A percentile compares a stretch with the other conserved stretches of the same genome.
These are phyloP conservation scores for Myriosclerotinia scirpicola DNA, from an alignment of 2,329 filamentous ascomycete species.

Conservation along the genomic window DNA sequence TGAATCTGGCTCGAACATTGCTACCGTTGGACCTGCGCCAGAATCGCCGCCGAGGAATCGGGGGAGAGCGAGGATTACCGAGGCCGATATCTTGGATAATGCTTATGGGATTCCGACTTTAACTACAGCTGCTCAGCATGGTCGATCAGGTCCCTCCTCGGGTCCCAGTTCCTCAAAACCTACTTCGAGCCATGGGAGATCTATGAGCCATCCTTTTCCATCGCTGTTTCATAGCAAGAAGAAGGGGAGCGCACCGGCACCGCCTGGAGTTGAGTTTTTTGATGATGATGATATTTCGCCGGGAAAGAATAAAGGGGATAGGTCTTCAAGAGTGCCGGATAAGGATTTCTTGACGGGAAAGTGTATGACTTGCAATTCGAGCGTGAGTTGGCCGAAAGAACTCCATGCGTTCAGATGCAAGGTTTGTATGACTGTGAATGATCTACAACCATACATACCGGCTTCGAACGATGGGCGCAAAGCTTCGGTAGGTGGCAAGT, in stretches of 20 bases:
- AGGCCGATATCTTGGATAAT: conserved; percentile 39
- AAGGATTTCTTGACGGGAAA: conserved; percentile 67
- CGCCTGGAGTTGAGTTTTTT: neutral
- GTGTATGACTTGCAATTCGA: conserved; percentile 84
- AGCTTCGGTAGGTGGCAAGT: conserved; percentile 27
- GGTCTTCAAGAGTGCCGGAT: conserved; percentile 42
- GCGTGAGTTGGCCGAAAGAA: conserved; percentile 75
- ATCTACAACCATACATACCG: conserved; percentile 55
- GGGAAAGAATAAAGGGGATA: conserved; percentile 37
- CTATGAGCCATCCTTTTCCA: conserved; percentile 78
- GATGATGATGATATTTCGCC: conserved; percentile 15
- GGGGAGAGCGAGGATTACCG: conserved; percentile 33
- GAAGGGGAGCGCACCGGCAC: conserved; percentile 44
- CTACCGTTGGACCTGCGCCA: conserved; percentile 8
- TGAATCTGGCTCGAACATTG: conserved; percentile 27
- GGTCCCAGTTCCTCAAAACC: conserved; percentile 20
- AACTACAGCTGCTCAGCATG: neutral
- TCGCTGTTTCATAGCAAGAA: conserved; percentile 66
- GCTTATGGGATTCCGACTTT: conserved; percentile 39
- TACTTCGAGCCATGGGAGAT: conserved; percentile 42
- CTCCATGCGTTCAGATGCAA: conserved; percentile 77
- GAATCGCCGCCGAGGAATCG: conserved; percentile 10
- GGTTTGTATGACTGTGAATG: conserved; percentile 82
- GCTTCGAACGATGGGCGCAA: conserved; percentile 19
- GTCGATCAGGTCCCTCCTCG: conserved; percentile 22